Base-by-base conservation (phyloP, 2,329 filamentous ascomycete species). In the Hypoxylon sp. region DNA sequence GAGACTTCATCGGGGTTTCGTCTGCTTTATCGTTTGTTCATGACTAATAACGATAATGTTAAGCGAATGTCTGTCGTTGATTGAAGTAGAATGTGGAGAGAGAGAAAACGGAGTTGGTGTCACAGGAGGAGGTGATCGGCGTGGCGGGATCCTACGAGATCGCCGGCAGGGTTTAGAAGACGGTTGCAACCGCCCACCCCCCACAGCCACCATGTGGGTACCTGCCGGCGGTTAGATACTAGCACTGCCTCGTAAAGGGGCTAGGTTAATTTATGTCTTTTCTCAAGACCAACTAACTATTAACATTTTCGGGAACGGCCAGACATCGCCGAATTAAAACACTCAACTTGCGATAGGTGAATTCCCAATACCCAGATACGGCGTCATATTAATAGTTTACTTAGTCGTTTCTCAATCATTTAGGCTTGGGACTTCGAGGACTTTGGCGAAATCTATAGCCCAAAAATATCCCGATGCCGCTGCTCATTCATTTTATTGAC, bases 1-100 rank as follows among this genome's bases (percentile, higher is more conserved):
- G 54, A 49, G 41, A 55, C 44, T 59, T 62, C 20, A 54, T 56
- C 11, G 17, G 52, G 10, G 37, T 46, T 43, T n/a, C 41, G 34
- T 47, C 47, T 30, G 44, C 28, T 37, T 13, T 20, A 19, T 47
- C 24, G 24, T 26, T 26, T 26, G 7, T 19, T 20, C 39, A 62
- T 62, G 44, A 6, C 49, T 48, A 52, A 53, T 30, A 11, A 15
- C 22, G 6, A 10, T 48, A n/a, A 5, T 48, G 20, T 5, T 44
- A 13, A 44, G 28, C 30, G n/a, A 39, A 15, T n/a, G 17, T 11
- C 15, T 20, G 39, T 34, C 5, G 34, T n/a, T 0, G 8, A 41
- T n/a, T n/a, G 26, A 20, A 32, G 11, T 20, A 19, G n/a, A 19
- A 41, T 41, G 37, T 19, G n/a, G 37, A 7, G 37, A 19, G n/a